phyloP scores from a whole-genome alignment of 352 stramenopile genomes.

The Globisporangium orthogonon region DNA sequence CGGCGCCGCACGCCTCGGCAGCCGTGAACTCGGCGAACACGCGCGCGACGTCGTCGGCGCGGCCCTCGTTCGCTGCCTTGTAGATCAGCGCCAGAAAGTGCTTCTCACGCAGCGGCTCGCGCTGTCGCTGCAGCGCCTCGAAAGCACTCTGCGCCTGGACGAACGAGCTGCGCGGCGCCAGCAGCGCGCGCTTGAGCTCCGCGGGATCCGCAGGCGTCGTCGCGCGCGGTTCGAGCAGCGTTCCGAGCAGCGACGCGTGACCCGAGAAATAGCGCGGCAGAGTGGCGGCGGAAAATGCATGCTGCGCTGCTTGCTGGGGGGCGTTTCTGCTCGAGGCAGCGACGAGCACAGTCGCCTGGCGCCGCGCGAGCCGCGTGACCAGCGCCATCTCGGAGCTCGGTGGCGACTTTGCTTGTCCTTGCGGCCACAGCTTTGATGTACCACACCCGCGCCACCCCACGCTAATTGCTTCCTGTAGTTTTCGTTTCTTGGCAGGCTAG shows the following conservation, averaged over 20 bases:
- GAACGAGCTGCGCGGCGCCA: not conserved
- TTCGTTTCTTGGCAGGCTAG: too few species aligned
- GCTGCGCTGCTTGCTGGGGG: too few species aligned
- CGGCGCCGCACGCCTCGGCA: conserved; percentile 21
- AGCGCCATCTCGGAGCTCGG: not conserved
- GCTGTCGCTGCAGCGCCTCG: not conserved
- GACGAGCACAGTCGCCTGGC: not conserved
- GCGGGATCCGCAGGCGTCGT: not conserved
- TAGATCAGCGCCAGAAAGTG: conserved; percentile 55
- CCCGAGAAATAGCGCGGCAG: not conserved
- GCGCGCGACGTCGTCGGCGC: conserved; percentile 20
- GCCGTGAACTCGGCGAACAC: conserved; percentile 35
- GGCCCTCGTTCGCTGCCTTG: conserved; percentile 41
- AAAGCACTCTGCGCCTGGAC: not conserved
- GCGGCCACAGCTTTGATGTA: not conserved
- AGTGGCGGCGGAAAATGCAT: too few species aligned
- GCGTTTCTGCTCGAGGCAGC: not conserved
- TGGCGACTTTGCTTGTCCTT: not conserved
- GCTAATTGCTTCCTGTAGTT: too few species aligned
- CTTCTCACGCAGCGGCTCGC: conserved; percentile 19
- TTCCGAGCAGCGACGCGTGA: not conserved
- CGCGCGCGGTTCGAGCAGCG: not conserved
- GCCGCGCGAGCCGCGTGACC: not conserved
- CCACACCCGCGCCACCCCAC: too few species aligned
- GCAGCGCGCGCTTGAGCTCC: not conserved